Percentiles rank a stretch among this genome's conserved stretches.
These are phyloP conservation scores for Solanum hybrid DNA, from an alignment of 305 asterid genomes.

Conservation along the genomic window DNA sequence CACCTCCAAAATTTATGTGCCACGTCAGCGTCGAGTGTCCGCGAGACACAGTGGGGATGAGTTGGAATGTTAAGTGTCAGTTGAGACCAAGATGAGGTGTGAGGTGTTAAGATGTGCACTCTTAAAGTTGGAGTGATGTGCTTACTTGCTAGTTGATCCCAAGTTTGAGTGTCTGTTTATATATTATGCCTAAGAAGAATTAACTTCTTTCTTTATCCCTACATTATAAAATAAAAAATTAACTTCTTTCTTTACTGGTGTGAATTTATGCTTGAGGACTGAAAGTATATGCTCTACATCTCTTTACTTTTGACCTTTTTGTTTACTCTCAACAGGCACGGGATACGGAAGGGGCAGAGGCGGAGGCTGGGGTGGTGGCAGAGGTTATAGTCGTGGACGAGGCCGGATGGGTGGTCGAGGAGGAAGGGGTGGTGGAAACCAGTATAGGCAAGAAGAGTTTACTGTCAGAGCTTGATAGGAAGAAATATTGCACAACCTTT, in stretches of 20 bases:
- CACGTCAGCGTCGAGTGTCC: not conserved
- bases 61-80: not conserved
- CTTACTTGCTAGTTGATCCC: not conserved
- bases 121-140: not conserved
- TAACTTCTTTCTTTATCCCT: not conserved
- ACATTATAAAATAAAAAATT: too few species aligned
- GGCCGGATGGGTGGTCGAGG: constrained; percentile 21
- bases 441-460: constrained; percentile 5
- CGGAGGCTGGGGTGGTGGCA: constrained; percentile 23
- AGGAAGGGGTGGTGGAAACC: constrained; percentile 19
- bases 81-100: not conserved
- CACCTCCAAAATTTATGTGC: not conserved
- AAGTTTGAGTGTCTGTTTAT: not conserved
- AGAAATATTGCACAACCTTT: not conserved
- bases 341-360: constrained; percentile 27
- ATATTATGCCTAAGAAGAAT: not conserved
- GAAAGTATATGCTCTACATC: not conserved
- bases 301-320: not conserved
- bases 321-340: constrained; percentile 7
- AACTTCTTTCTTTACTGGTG: not conserved
- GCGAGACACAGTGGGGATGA: not conserved
- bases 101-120: not conserved
- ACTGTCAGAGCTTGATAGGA: not conserved
- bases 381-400: constrained; percentile 24
- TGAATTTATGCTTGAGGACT: not conserved